Base-by-base conservation (phyloP, 768 basidiomycete genomes). In the Boletus sensibilis region DNA sequence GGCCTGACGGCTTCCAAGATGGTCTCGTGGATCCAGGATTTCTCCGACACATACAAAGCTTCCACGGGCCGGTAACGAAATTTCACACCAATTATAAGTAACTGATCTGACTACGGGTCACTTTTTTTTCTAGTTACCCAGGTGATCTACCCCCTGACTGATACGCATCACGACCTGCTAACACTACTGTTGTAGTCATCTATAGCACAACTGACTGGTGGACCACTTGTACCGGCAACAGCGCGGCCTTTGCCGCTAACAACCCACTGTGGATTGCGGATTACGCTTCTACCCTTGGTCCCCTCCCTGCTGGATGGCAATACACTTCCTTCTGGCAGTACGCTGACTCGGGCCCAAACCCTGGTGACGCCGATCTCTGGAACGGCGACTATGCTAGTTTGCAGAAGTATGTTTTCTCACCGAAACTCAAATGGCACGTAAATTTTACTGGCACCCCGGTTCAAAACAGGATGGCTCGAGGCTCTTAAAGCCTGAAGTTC, bases 161-260 rank as follows among this genome's bases (percentile, higher is more conserved):
- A 48, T 38, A n/a, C 9, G 7, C 16, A n/a, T 23, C n/a, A 16
- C 4, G 21, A 6, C n/a, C 45, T 43, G 23, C 23, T 61, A 29
- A 67, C 42, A 12, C 38, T 18, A 29, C 9, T 20, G 2, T 9
- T 40, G 5, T 52, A 80, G 82, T 82, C 39, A 84, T 86, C 53
- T 87, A 87, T 60, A 82, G 82, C 29, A 84, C 81, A 4, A 85
- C 83, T 12, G 74, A 79, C 65, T 88, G 86, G 86, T 88, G 87
- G 87, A 80, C 61, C 11, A 77, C 75, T 10, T 88, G 87, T 67
- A 88, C 87, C 3, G 84, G 81, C 0, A 82, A 85, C 66, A 82
- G 77, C 53, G 70, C 73, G 14, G 71, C 69, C 5, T 87, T 88
- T 58, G 77, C 65, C 1, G 52, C 63, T 4, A 78, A 72, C 52